Base-by-base conservation (phyloP, 2,329 filamentous ascomycete genomes). In the Biscogniauxia mediterranea region DNA sequence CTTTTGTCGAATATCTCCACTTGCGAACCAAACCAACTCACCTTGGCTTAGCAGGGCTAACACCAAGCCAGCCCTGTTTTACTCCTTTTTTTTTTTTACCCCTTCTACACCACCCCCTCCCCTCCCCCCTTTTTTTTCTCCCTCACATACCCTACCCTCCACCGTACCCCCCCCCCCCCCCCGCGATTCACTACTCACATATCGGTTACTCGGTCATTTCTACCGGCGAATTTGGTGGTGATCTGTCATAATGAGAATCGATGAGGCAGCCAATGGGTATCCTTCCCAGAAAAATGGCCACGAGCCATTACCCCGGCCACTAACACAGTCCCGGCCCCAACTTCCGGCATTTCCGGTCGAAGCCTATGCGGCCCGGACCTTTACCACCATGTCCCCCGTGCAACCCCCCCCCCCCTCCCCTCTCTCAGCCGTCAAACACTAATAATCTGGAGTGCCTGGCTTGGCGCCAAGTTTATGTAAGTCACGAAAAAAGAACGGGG, bases 31-130 rank as follows among this genome's bases (percentile, higher is more conserved):
- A 11, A 13, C 38, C 38, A 46, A 46, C 38, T 46, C 38, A 46
- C 38, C 38, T 46, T 61, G 61, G 25, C 65, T 61, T 61, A 57
- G 55, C 62, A 61, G 46, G 59, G 61, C 50, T 59, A 56, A 62
- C 60, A 61, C 25, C 58, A 56, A 32, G 54, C 51, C 52, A 55
- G 46, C 61, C 65, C 42, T 59, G 52, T 56, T 62, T 60, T 67
- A 46, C 38, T 46, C 38, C 38, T 46, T 46, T 46, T 46, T 46
- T 46, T 46, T 32, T 32, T 32, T 32, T 32, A 32, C 28, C 11
- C 26, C 26, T 8, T 28, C 26, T 4, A 28, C 26, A 28, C 26
- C 26, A n/a, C n/a, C n/a, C n/a, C n/a, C n/a, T n/a, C 26, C 26
- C 26, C 26, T 28, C 26, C 28, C 28, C 28, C 28, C 28, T 9